Evolutionary conservation across 306 rosid species (phyloP), one percentile per base, ranked within the genome.

Genomic region (Malus orientalis): DNA sequence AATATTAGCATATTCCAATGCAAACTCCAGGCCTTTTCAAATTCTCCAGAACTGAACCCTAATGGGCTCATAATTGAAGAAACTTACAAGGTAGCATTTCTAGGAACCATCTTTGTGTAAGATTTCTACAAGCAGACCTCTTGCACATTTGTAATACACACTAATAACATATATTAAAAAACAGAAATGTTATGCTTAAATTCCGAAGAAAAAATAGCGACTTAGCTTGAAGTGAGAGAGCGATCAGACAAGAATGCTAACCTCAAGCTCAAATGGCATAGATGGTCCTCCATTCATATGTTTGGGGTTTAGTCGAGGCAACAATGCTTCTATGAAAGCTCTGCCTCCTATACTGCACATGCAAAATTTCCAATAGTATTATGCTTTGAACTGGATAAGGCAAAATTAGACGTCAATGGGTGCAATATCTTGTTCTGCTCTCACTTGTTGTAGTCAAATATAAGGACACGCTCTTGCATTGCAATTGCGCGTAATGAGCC

Each of bases 251-350:
- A 68, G 32, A 77, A 69, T 33, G 82, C 80, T 69, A 76, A 96
- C 99, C 99, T 96, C 98, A 9, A 96, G 79, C 81, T 91, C 92
- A 92, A 96, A 96, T 70, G 98, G 97, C 99, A 96, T 91, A 29
- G 92, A 85, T 57, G 91, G 97, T 60, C 89, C 97, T 80, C 99
- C 99, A 67, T 88, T 88, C 82, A 80, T 75, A 81, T 54, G 79
- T 88, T 88, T 89, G 71, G 96, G 97, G 86, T 92, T 88, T 80
- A 96, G 86, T 58, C 99, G 90, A 84, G 96, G 88, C 85, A 96
- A 77, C 88, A 96, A 73, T 75, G 93, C 49, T 75, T 96, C 93
- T 18, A 91, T 82, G 82, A 96, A 96, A 72, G 99, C 99, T 86
- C 89, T 85, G 73, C 97, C 98, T 73, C 98, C 99, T 88, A 82